A percentile compares a stretch with the other conserved stretches of the same genome.
Conservation (phyloP, 768 basidiomycete genomes). For the Lentinus tigrinus region DNA sequence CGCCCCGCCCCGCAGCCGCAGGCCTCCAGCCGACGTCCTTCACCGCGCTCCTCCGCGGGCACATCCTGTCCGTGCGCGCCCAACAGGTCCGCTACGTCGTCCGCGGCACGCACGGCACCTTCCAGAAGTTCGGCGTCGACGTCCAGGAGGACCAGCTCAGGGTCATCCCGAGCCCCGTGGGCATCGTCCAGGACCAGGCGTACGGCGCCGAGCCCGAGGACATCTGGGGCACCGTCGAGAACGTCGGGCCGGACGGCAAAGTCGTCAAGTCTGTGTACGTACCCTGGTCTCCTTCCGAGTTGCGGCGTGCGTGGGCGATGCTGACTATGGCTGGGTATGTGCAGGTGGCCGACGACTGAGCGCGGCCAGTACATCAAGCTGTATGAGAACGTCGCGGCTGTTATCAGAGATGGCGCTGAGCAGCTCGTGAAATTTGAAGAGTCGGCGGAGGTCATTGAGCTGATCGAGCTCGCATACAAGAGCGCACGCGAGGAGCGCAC, state of each 20-base stretch:
- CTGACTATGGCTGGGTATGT: slow-evolving; percentile 12
- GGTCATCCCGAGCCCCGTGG: slow-evolving; percentile 45
- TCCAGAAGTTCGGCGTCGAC: slow-evolving; percentile 74
- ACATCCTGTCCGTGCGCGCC: slow-evolving; percentile 64
- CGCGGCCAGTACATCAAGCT: slow-evolving; percentile 59
- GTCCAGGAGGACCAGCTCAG: slow-evolving; percentile 78
- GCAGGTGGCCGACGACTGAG: slow-evolving; percentile 63
- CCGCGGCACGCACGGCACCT: slow-evolving; percentile 71
- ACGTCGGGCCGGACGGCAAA: slow-evolving; percentile 44
- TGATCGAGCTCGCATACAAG: slow-evolving; percentile 72
- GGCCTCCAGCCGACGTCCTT: slow-evolving; percentile 47
- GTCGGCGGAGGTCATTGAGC: slow-evolving; percentile 66
- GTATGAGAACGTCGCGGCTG: slow-evolving; percentile 64
- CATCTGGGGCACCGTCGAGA: slow-evolving; percentile 64
- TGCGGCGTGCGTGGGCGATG: background rate
- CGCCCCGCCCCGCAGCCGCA: slow-evolving; percentile 2
- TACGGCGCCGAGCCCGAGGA: slow-evolving; percentile 66
- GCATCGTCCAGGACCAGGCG: slow-evolving; percentile 39
- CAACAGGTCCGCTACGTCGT: slow-evolving; percentile 71
- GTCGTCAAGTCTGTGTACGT: slow-evolving; percentile 33
- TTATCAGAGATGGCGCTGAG: slow-evolving; percentile 54
- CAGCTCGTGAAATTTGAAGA: slow-evolving; percentile 73
- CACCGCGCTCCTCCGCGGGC: slow-evolving; percentile 65
- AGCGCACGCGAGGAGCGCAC: slow-evolving; percentile 63
- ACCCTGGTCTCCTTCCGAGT: slow-evolving; percentile 17